Evolutionary conservation across 345 rosid species (phyloP).

Genomic region (Stellera chamaejasme): DNA sequence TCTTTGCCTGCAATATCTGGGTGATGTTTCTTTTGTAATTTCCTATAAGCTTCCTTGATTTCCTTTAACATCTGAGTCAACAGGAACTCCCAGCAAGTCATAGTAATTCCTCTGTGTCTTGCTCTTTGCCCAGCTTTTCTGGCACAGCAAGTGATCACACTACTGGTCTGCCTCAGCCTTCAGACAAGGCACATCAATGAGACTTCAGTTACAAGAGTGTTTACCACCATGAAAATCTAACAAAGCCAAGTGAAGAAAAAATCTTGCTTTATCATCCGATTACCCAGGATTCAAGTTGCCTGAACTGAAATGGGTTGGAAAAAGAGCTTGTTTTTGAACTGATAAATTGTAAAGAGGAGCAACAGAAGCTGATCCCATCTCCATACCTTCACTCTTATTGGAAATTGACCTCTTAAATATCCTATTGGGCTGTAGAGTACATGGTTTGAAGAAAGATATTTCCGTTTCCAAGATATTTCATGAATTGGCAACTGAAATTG

Average conservation of each 20-base stretch:
- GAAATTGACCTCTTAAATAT: too few species aligned
- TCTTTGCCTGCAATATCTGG: slow-evolving; percentile 58
- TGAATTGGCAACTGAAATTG: too few species aligned
- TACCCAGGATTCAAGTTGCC: slow-evolving; percentile 19
- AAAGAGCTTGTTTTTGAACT: slow-evolving; percentile 1
- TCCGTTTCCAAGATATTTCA: too few species aligned
- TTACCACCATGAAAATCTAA: not conserved
- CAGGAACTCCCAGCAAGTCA: slow-evolving; percentile 44
- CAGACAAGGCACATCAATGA: not conserved
- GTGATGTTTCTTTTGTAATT: slow-evolving; percentile 53
- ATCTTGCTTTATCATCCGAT: not conserved
- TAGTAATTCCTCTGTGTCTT: slow-evolving; percentile 33
- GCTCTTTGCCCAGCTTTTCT: slow-evolving; percentile 13
- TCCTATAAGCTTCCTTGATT: slow-evolving; percentile 54
- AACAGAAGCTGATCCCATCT: slow-evolving; percentile 5
- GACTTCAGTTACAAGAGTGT: not conserved
- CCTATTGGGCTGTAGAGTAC: too few species aligned
- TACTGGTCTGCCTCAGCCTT: slow-evolving; percentile 20
- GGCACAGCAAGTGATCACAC: slow-evolving; percentile 23
- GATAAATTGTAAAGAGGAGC: slow-evolving; percentile 15
- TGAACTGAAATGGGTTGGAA: slow-evolving; percentile 13
- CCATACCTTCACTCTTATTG: too few species aligned
- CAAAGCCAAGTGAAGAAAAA: not conserved
- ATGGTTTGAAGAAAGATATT: too few species aligned
- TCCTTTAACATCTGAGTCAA: slow-evolving; percentile 27